A percentile compares a stretch with the other conserved stretches of the same genome.
Conservation (phyloP, 2,329 filamentous ascomycete genomes). For the Phyllosticta paracitricarpa region DNA sequence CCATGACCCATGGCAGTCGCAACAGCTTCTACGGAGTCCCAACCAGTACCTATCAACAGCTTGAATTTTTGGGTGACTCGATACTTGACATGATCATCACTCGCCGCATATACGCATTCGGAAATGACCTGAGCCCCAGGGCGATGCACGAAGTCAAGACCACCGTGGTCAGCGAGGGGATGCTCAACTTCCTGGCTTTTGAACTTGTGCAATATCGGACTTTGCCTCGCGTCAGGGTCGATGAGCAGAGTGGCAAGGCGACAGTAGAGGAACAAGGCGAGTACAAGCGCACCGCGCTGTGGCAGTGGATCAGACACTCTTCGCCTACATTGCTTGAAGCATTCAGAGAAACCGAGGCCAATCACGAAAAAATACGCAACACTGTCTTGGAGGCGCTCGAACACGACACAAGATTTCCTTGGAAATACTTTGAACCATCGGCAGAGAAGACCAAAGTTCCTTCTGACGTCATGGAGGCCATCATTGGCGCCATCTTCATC, state of each 20-base stretch:
- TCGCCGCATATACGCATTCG: constrained; percentile 44
- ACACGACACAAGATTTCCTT: constrained; percentile 55
- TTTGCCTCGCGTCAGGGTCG: background rate
- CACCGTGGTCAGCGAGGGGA: constrained; percentile 68
- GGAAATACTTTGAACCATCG: constrained; percentile 61
- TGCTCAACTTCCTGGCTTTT: constrained; percentile 69
- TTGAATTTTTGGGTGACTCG: constrained; percentile 83
- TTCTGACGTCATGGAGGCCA: constrained; percentile 71
- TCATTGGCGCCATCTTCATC: constrained; percentile 75
- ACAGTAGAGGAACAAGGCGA: background rate
- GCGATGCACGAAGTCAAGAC: constrained; percentile 68
- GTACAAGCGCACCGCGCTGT: constrained; percentile 41
- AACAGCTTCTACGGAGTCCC: constrained; percentile 31
- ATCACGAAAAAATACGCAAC: constrained; percentile 41
- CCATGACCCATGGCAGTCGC: constrained; percentile 67
- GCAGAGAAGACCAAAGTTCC: background rate
- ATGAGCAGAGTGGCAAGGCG: background rate
- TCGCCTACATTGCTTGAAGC: constrained; percentile 38
- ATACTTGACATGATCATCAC: constrained; percentile 73
- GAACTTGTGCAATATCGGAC: constrained; percentile 32
- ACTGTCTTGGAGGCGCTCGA: constrained; percentile 43
- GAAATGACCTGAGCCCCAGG: constrained; percentile 30
- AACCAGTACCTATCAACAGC: constrained; percentile 55
- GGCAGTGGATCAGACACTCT: constrained; percentile 58
- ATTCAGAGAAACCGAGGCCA: constrained; percentile 25